Evolutionary conservation across 805 yeast genomes (phyloP).

Genomic region (Teunomyces funiuensis): DNA sequence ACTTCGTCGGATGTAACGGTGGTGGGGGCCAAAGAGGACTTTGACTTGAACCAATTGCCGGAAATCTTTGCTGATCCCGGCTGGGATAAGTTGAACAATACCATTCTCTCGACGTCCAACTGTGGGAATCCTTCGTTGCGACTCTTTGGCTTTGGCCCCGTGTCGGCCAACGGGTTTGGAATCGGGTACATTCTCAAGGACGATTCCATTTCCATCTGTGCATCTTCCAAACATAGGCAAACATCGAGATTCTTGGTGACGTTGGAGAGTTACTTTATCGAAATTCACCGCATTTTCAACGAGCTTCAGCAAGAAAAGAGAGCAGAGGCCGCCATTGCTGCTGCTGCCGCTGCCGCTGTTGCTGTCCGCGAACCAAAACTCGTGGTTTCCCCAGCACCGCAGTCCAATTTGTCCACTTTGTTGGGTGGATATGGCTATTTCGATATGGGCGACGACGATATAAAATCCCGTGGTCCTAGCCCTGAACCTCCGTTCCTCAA

Average conservation of each 20-base stretch:
- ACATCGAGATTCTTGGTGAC: slow-evolving; percentile 56
- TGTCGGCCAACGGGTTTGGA: slow-evolving; percentile 58
- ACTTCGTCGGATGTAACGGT: slow-evolving; percentile 32
- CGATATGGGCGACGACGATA: slow-evolving; percentile 54
- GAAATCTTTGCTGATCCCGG: slow-evolving; percentile 80
- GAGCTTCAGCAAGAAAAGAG: slow-evolving; percentile 19
- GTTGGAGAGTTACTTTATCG: slow-evolving; percentile 48
- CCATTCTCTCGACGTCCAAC: slow-evolving; percentile 66
- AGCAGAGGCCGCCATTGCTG: not conserved
- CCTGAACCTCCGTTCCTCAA: slow-evolving; percentile 53
- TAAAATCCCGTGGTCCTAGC: slow-evolving; percentile 55
- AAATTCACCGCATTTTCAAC: slow-evolving; percentile 38
- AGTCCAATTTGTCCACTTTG: slow-evolving; percentile 17
- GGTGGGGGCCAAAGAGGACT: slow-evolving; percentile 17
- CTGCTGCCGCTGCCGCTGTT: slow-evolving; percentile 2
- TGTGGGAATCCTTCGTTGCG: slow-evolving; percentile 62
- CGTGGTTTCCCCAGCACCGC: slow-evolving; percentile 2
- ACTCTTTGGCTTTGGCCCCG: slow-evolving; percentile 61
- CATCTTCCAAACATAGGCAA: slow-evolving; percentile 60
- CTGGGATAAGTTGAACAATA: slow-evolving; percentile 82
- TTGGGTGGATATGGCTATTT: slow-evolving; percentile 63
- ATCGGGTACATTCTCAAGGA: slow-evolving; percentile 56
- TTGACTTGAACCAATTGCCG: slow-evolving; percentile 49
- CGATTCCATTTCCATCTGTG: slow-evolving; percentile 52
- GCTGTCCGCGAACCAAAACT: not conserved